Conservation (phyloP, 805 yeast genomes). For the Candida mattraensis region DNA sequence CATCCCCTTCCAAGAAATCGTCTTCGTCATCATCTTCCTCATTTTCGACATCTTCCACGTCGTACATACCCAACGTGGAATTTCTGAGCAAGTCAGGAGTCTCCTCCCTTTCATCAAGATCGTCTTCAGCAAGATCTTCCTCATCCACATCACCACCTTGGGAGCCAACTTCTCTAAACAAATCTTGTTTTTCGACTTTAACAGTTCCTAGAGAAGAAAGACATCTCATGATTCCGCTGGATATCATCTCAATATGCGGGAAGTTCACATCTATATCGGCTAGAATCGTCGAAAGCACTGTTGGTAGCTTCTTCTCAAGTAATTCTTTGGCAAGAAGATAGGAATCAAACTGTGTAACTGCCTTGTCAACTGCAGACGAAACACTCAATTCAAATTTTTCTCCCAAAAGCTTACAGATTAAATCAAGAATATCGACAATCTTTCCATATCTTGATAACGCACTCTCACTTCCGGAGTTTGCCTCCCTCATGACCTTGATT, state of each 20-base stretch:
- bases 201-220: slow-evolving; percentile 56
- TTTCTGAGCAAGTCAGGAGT: slow-evolving; percentile 82
- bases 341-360: slow-evolving; percentile 56
- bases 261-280: slow-evolving; percentile 71
- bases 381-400: slow-evolving; percentile 36
- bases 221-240: slow-evolving; percentile 60
- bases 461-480: slow-evolving; percentile 35
- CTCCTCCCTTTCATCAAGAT: slow-evolving; percentile 59
- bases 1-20: slow-evolving; percentile 34
- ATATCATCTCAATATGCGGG: slow-evolving; percentile 60
- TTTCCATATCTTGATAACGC: slow-evolving; percentile 53
- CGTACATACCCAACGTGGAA: slow-evolving; percentile 93
- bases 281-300: slow-evolving; percentile 56
- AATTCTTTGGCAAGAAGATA: slow-evolving; percentile 64
- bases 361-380: slow-evolving; percentile 42
- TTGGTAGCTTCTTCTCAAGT: slow-evolving; percentile 64
- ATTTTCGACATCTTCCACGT: slow-evolving; percentile 61
- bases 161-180: slow-evolving; percentile 45
- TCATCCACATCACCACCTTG: slow-evolving; percentile 40
- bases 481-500: slow-evolving; percentile 59
- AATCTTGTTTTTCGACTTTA: slow-evolving; percentile 55
- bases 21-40: slow-evolving; percentile 34
- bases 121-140: slow-evolving; percentile 67
- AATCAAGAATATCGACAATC: slow-evolving; percentile 51
- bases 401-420: slow-evolving; percentile 45